phyloP scores from a whole-genome alignment of 2,329 filamentous ascomycete genomes.

The Ophiostoma piceae region DNA sequence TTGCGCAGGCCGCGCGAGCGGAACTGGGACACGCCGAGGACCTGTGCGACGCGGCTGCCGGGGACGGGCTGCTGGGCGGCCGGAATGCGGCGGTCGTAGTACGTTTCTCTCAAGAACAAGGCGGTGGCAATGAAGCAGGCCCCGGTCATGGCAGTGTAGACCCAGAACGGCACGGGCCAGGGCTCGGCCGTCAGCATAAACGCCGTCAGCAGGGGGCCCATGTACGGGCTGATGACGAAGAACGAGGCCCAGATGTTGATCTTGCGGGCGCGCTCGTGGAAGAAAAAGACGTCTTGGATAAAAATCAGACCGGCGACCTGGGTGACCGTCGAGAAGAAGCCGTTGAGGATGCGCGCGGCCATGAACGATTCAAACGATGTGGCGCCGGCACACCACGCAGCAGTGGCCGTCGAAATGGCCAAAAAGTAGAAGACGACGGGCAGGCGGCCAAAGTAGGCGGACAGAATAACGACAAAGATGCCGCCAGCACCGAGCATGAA shows the following conservation, averaged over 20 bases:
- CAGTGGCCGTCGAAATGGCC: slow-evolving; percentile 36
- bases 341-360: slow-evolving; percentile 44
- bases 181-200: slow-evolving; percentile 45
- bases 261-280: slow-evolving; percentile 50
- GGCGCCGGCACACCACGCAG: slow-evolving; percentile 43
- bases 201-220: slow-evolving; percentile 42
- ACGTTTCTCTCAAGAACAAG: slow-evolving; percentile 45
- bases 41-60: slow-evolving; percentile 31
- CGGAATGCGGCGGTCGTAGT: slow-evolving; percentile 43
- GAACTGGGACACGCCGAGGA: slow-evolving; percentile 36
- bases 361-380: slow-evolving; percentile 44
- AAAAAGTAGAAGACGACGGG: slow-evolving; percentile 43
- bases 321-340: slow-evolving; percentile 44
- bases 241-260: slow-evolving; percentile 45
- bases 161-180: slow-evolving; percentile 47
- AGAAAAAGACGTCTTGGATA: slow-evolving; percentile 56
- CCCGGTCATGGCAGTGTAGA: slow-evolving; percentile 40
- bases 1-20: slow-evolving; percentile 37
- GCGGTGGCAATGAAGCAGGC: slow-evolving; percentile 38
- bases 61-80: slow-evolving; percentile 35
- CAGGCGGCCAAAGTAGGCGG: slow-evolving; percentile 42
- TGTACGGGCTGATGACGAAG: slow-evolving; percentile 32
- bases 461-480: slow-evolving; percentile 38
- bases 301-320: slow-evolving; percentile 47
- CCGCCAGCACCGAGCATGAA: slow-evolving; percentile 46